Percentiles rank a stretch among this genome's conserved stretches.
phyloP scores from a whole-genome alignment of 2,329 filamentous ascomycete species.

The Leptographium galeiforme region DNA sequence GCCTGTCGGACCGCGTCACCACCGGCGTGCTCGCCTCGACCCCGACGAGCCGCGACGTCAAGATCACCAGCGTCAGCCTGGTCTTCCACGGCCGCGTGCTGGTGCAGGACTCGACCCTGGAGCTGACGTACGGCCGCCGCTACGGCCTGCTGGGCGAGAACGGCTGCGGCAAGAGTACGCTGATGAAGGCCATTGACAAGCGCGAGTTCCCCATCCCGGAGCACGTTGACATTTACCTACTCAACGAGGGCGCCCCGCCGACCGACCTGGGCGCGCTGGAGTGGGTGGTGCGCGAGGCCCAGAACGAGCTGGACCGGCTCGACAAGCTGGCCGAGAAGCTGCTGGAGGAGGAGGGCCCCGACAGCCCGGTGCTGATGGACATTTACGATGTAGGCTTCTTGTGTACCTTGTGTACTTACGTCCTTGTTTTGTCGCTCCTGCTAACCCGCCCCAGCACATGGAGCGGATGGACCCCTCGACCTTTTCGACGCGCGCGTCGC shows the following conservation, averaged over 20 bases:
- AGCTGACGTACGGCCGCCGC: conserved; percentile 81
- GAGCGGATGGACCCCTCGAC: conserved; percentile 98
- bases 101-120: conserved; percentile 84
- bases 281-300: conserved; percentile 92
- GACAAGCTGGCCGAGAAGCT: conserved; percentile 83
- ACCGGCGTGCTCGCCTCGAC: conserved; percentile 90
- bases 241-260: conserved; percentile 91
- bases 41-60: conserved; percentile 78
- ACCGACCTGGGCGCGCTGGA: conserved; percentile 83
- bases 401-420: conserved; percentile 30
- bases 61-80: conserved; percentile 84
- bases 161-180: conserved; percentile 97
- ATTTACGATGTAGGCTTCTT: conserved; percentile 88
- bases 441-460: conserved; percentile 58
- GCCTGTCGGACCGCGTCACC: conserved; percentile 93
- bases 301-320: conserved; percentile 81
- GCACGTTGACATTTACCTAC: conserved; percentile 93
- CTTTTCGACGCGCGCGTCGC: conserved; percentile 86
- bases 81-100: conserved; percentile 98
- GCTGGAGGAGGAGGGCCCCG: conserved; percentile 82
- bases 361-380: conserved; percentile 80
- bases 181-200: conserved; percentile 85
- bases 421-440: not conserved
- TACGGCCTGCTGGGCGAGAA: conserved; percentile 97
- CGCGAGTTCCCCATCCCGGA: conserved; percentile 94